phyloP scores from a whole-genome alignment of 805 yeast species.

The Saccharomyces kudriavzevii region DNA sequence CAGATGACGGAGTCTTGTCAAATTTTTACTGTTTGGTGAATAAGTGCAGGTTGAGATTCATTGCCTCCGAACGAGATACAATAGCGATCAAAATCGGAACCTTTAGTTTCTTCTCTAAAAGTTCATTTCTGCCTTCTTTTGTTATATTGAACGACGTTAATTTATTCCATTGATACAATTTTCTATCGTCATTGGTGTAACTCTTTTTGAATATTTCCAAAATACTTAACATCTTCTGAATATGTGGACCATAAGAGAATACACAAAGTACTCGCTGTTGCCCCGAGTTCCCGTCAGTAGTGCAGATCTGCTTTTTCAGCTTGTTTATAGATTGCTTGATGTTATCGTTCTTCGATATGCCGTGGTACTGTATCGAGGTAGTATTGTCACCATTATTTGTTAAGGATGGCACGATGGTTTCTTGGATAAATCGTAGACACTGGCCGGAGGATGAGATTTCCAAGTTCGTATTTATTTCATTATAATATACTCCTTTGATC shows the following conservation, averaged over 20 bases:
- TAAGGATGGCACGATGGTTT: background rate
- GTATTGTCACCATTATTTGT: background rate
- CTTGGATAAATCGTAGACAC: background rate
- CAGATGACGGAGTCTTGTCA: background rate
- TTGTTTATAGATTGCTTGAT: conserved; percentile 14
- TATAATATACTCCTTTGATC: conserved; percentile 6
- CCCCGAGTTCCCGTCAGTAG: background rate
- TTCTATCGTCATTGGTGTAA: background rate
- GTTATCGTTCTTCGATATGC: conserved; percentile 13
- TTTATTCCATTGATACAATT: conserved; percentile 18
- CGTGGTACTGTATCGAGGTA: background rate
- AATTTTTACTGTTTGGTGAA: conserved; percentile 12
- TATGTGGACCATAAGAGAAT: conserved; percentile 19
- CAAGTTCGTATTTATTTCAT: background rate
- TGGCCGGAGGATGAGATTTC: background rate
- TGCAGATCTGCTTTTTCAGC: background rate
- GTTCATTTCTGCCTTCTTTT: conserved; percentile 20
- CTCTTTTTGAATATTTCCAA: conserved; percentile 14
- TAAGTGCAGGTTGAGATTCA: conserved; percentile 6
- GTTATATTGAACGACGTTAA: conserved; percentile 14
- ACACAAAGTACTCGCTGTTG: conserved; percentile 4
- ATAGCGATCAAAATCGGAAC: conserved; percentile 18
- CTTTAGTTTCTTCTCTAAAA: conserved; percentile 17
- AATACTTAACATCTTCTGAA: conserved; percentile 19
- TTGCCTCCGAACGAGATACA: background rate